Base-by-base conservation (phyloP, 495 filamentous ascomycete genomes). In the Jackrogersella minutella region DNA sequence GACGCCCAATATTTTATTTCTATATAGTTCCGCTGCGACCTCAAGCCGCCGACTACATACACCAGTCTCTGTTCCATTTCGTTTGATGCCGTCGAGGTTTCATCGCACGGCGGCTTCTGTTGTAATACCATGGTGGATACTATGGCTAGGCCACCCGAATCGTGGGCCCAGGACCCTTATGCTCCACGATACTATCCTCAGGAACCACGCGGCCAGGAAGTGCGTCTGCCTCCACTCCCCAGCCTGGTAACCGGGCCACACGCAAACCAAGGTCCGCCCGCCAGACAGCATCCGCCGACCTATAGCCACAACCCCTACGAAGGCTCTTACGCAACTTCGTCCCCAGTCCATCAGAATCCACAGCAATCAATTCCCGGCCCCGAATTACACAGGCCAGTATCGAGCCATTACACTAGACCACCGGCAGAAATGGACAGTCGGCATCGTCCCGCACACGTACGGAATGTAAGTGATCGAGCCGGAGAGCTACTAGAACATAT, bases 111-210 rank as follows among this genome's bases (percentile, higher is more conserved):
- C 72, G 69, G 68, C 43, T 74, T 80, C 72, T 73, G 74, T 68
- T 73, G 76, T 73, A 70, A 77, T 77, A 75, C 73, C 73, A 75
- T 79, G 73, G 68, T 79, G 66, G 78, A 80, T 70, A 73, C 76
- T 67, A 82, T 82, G 80, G 76, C 80, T 64, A 79, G 77, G 73
- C 78, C 75, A 64, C 70, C 74, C 62, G 73, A 81, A 57, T 64
- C 66, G 62, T 78, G 77, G 72, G 66, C 53, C 30, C 77, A 78
- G 34, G 78, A 78, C 55, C 73, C 71, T 53, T 81, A 80, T 59
- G 70, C 75, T 64, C 74, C 78, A 39, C 62, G 70, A 68, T 78
- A 79, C 58, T 80, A 81, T 68, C 62, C 72, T 11, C 73, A 72
- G 57, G 79, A 80, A 26, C 73, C 78, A 39, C 72, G 58, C 14